phyloP scores from a whole-genome alignment of 805 yeast genomes.

The Starmerella vitae region DNA sequence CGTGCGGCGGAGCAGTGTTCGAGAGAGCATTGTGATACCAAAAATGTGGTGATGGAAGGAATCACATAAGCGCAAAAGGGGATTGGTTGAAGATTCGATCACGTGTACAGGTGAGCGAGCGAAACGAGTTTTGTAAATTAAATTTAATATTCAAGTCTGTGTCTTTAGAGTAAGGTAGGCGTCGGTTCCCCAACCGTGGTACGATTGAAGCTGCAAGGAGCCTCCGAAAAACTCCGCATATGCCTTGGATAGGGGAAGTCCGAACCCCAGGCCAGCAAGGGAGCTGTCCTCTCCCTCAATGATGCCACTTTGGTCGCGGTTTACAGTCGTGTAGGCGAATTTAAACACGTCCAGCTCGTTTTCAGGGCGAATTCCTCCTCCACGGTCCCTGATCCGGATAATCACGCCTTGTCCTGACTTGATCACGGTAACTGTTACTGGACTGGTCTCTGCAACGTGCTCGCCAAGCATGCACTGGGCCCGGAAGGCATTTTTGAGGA shows the following conservation, averaged over 20 bases:
- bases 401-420: constrained; percentile 41
- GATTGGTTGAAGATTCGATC: constrained; percentile 3
- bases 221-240: constrained; percentile 67
- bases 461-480: constrained; percentile 60
- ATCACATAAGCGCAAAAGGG: constrained; percentile 8
- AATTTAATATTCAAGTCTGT: too few relatives aligned
- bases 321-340: constrained; percentile 75
- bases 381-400: constrained; percentile 69
- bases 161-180: constrained; percentile 38
- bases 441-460: constrained; percentile 31
- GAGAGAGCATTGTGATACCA: constrained; percentile 11
- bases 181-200: constrained; percentile 69
- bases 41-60: not conserved
- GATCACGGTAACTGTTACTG: constrained; percentile 38
- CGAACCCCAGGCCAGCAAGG: constrained; percentile 94
- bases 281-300: constrained; percentile 59
- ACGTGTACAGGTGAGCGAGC: not conserved
- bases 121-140: too few relatives aligned
- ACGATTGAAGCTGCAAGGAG: constrained; percentile 49
- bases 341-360: constrained; percentile 59
- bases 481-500: constrained; percentile 73
- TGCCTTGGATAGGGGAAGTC: constrained; percentile 70
- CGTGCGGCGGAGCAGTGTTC: constrained; percentile 14
- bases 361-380: constrained; percentile 71
- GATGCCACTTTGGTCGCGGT: constrained; percentile 35